Evolutionary conservation across 1,139 yeast species (phyloP), one percentile per base, ranked within the genome.

Genomic region (Oligophagozyma castellii): DNA sequence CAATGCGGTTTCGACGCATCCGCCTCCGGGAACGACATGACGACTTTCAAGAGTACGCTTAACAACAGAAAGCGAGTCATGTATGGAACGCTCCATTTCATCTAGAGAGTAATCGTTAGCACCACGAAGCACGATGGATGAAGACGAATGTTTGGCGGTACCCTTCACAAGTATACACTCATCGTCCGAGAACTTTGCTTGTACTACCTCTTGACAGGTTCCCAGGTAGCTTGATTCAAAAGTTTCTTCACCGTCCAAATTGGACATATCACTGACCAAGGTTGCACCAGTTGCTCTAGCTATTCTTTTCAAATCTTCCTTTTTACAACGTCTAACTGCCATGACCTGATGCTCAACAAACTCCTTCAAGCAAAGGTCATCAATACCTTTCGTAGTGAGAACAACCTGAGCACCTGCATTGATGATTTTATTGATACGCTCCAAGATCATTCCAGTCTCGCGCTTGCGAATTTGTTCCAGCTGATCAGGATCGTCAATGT

Each of bases 281-380:
- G 95, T 80, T 23, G 95, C 99, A 35, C 99, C 99, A 4, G 96
- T 83, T 23, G 98, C 98, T 51, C 95, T 73, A 7, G 98, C 96
- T 46, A 92, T 89, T 63, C 98, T 73, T 56, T 94, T 73, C 47
- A 92, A 66, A 56, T 92, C 99, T 57, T 89, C 98, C 55, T 84
- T 86, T 59, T 84, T 83, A 65, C 96, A 86, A 47, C 99, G 74
- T 64, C 99, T 77, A 24, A 92, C 98, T 11, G 93, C 98, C 89
- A 92, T 84, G 29, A 89, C 92, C 26, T 89, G 86, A 25, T 86
- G 81, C 58, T 92, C 98, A 32, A 89, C 92, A 57, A 92, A 89
- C 54, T 81, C 89, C 59, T 92, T 92, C 48, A 92, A 65, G 55
- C 95, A 86, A 56, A 89, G 67, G 55, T 92, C 98, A 58, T 92